Evolutionary conservation across 305 asterid genomes (phyloP), one percentile per base, ranked within the genome.

Genomic region (Solanum hybrid): DNA sequence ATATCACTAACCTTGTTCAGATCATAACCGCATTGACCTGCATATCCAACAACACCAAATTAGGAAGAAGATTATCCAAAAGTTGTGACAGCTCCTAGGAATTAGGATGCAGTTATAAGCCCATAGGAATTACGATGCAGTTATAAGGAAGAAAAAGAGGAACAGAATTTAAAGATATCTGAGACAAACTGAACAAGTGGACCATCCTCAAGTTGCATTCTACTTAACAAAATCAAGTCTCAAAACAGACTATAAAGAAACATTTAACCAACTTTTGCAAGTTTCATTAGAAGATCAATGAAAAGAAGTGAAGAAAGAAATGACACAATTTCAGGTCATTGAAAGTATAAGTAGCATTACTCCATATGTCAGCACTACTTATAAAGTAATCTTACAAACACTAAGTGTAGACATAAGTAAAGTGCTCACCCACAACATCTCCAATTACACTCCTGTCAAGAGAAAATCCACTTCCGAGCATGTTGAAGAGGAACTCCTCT

Each of bases 1-100:
- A 37, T 42, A 37, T 4, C 34, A 90, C 93, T 93, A 90, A 96
- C 99, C 96, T 85, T 93, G 89, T 93, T 89, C 86, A 94, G 79
- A 90, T 97, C 90, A 89, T 93, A 96, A 45, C 99, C 98, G 40
- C 98, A 96, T 90, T 94, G 96, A 82, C 98, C 98, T 97, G 98
- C 92, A 95, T 87, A 66, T 88, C 85, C 32, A 77, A 88, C 71
- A 73, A 91, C 75, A 93, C 88, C 84, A 75, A 36, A 91, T 94
- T 73, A 92, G 93, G 90, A 56, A 90, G 27, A 7, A 37, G 60
- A 87, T 72, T 89, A 82, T 71, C 88, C 87, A 27, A 88, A 73
- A 45, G 75, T 78, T n/a, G 86, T 73, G 69, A 89, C 45, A 90
- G 75, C 88, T n/a, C 79, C 75, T 29, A 29, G 73, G 88, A 15